Evolutionary conservation across 495 filamentous ascomycete species (phyloP).

Genomic region (Evernia prunastri): DNA sequence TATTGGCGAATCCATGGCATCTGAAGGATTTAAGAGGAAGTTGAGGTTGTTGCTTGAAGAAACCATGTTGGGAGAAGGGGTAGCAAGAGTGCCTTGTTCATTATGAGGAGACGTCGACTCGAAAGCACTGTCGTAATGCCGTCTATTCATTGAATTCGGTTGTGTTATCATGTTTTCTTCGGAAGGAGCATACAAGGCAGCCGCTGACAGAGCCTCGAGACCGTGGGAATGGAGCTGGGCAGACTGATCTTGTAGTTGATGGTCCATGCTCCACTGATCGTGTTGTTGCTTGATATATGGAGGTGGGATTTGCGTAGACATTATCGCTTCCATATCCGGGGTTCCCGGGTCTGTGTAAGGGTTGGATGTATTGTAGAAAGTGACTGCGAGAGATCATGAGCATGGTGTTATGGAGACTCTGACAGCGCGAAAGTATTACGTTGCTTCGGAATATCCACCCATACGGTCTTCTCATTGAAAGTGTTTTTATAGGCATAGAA

Average conservation of each 20-base stretch:
- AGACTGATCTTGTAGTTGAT: slow-evolving; percentile 18
- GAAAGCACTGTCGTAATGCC: not conserved
- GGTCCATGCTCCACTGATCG: slow-evolving; percentile 33
- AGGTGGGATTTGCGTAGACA: slow-evolving; percentile 31
- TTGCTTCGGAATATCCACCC: slow-evolving; percentile 58
- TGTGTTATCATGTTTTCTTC: slow-evolving; percentile 21
- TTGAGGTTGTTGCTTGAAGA: slow-evolving; percentile 40
- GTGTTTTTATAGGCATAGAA: slow-evolving; percentile 68
- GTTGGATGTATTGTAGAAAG: slow-evolving; percentile 59
- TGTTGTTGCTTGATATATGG: slow-evolving; percentile 26
- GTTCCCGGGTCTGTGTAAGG: slow-evolving; percentile 49
- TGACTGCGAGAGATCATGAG: slow-evolving; percentile 38
- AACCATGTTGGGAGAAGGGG: slow-evolving; percentile 30
- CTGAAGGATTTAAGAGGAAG: slow-evolving; percentile 52
- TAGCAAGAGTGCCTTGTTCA: slow-evolving; percentile 23
- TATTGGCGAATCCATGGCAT: slow-evolving; percentile 42
- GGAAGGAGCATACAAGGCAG: slow-evolving; percentile 32
- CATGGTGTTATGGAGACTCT: not conserved
- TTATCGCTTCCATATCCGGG: slow-evolving; percentile 35
- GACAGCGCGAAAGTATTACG: slow-evolving; percentile 28
- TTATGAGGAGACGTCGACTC: not conserved
- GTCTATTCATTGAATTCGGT: not conserved
- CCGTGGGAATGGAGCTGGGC: slow-evolving; percentile 42
- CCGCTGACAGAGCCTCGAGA: slow-evolving; percentile 52
- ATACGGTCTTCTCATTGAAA: slow-evolving; percentile 54